Evolutionary conservation across 2,329 filamentous ascomycete genomes (phyloP).

Genomic region (Magnaporthales sp.): DNA sequence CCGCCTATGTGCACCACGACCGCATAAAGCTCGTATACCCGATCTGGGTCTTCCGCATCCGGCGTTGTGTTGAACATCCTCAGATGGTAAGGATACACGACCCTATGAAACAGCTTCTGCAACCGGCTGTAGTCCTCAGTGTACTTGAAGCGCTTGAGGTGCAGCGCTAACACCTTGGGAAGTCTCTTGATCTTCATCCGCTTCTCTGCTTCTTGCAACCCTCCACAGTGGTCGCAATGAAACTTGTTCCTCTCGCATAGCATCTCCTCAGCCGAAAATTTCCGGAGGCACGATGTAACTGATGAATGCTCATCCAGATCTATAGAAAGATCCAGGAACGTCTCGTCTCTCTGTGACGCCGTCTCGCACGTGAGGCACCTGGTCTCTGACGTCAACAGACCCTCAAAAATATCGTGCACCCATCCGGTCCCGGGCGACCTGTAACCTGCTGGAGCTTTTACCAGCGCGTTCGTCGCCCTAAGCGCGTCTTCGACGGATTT

Average conservation of each 20-base stretch:
- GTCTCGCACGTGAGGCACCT: slow-evolving; percentile 95
- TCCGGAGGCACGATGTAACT: slow-evolving; percentile 87
- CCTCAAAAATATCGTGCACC: slow-evolving; percentile 97
- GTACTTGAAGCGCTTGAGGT: slow-evolving; percentile 97
- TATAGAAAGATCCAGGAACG: slow-evolving; percentile 91
- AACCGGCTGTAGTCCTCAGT: slow-evolving; percentile 89
- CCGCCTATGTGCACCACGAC: slow-evolving; percentile 96
- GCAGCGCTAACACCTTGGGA: slow-evolving; percentile 83
- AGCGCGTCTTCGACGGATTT: slow-evolving; percentile 41
- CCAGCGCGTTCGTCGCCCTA: slow-evolving; percentile 23
- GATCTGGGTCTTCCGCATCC: slow-evolving; percentile 86
- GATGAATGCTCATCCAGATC: slow-evolving; percentile 93
- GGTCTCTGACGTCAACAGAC: slow-evolving; percentile 88
- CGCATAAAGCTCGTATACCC: slow-evolving; percentile 91
- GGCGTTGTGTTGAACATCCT: slow-evolving; percentile 97
- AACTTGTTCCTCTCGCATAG: slow-evolving; percentile 98
- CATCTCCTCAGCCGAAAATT: slow-evolving; percentile 98
- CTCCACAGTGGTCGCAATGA: slow-evolving; percentile 94
- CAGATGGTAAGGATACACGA: slow-evolving; percentile 94
- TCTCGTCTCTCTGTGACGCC: slow-evolving; percentile 88
- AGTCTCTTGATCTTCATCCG: slow-evolving; percentile 97
- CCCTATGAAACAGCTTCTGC: slow-evolving; percentile 93
- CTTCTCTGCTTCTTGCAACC: slow-evolving; percentile 95
- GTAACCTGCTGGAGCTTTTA: slow-evolving; percentile 27
- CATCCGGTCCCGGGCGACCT: slow-evolving; percentile 64